phyloP scores from a whole-genome alignment of 495 filamentous ascomycete genomes.

The Evansstolkia leycettana region DNA sequence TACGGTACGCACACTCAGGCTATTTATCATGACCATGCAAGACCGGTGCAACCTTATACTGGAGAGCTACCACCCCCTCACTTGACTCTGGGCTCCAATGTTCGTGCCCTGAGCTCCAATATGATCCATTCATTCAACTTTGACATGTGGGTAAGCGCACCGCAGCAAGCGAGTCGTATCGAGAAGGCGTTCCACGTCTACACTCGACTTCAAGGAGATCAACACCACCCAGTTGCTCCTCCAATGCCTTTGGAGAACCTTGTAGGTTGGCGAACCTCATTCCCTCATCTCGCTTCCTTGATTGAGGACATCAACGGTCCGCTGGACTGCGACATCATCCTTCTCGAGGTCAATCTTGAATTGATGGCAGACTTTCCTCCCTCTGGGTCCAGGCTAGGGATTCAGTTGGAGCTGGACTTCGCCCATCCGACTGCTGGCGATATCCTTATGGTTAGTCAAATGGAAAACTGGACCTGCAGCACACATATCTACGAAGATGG shows the following conservation, averaged over 20 bases:
- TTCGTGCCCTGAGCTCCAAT: constrained; percentile 20
- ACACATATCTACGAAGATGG: constrained; percentile 33
- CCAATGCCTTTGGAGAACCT: constrained; percentile 32
- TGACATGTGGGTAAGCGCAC: constrained; percentile 38
- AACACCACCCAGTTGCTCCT: constrained; percentile 21
- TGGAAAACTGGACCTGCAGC: constrained; percentile 36
- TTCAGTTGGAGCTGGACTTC: constrained; percentile 32
- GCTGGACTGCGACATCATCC: constrained; percentile 33
- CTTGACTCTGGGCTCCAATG: constrained; percentile 23
- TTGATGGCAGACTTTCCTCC: constrained; percentile 35
- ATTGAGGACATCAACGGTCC: constrained; percentile 23
- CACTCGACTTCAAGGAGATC: constrained; percentile 35
- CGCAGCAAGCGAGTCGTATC: constrained; percentile 26
- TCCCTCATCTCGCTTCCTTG: constrained; percentile 29
- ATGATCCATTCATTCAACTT: constrained; percentile 37
- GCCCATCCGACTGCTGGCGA: constrained; percentile 24
- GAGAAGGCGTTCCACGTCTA: constrained; percentile 36
- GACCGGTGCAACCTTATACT: constrained; percentile 22
- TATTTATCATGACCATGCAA: constrained; percentile 22
- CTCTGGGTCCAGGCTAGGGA: constrained; percentile 27
- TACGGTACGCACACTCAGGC: constrained; percentile 17
- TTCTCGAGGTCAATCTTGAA: constrained; percentile 35
- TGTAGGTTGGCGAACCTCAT: constrained; percentile 30
- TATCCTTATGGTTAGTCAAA: constrained; percentile 24
- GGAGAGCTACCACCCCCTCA: constrained; percentile 26